Evolutionary conservation across 768 basidiomycete species (phyloP).

Genomic region (Pisolithus tinctorius): DNA sequence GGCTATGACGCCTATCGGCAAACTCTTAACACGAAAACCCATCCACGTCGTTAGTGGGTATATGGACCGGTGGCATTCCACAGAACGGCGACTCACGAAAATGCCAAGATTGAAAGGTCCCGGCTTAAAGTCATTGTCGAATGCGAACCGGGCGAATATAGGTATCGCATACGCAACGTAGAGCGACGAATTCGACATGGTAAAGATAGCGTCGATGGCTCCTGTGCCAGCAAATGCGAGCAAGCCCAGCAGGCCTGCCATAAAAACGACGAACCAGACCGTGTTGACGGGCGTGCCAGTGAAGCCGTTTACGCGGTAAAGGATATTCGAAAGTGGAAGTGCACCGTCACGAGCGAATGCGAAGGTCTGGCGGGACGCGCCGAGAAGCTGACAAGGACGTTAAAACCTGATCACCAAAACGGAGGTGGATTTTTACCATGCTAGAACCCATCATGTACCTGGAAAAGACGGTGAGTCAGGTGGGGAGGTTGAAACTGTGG

Average conservation of each 20-base stretch:
- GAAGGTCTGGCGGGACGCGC: conserved; percentile 49
- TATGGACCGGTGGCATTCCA: too few relatives aligned
- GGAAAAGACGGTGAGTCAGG: not conserved
- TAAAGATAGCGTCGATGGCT: conserved; percentile 55
- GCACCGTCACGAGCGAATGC: conserved; percentile 57
- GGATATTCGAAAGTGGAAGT: conserved; percentile 47
- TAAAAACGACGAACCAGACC: conserved; percentile 43
- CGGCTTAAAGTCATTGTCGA: conserved; percentile 37
- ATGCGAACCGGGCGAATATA: conserved; percentile 43
- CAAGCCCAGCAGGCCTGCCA: conserved; percentile 40
- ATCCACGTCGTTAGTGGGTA: conserved; percentile 3
- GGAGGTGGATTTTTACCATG: conserved; percentile 24
- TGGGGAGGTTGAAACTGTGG: not conserved
- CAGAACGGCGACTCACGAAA: conserved; percentile 26
- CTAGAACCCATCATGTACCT: conserved; percentile 47
- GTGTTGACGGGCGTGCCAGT: conserved; percentile 54
- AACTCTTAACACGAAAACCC: conserved; percentile 33
- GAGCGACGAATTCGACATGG: conserved; percentile 40
- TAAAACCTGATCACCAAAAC: not conserved
- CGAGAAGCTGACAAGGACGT: conserved; percentile 30
- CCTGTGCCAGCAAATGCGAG: conserved; percentile 49
- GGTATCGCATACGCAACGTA: conserved; percentile 46
- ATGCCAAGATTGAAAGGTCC: conserved; percentile 44
- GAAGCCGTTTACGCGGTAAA: conserved; percentile 47
- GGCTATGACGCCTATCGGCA: conserved; percentile 47